Evolutionary conservation across 257 asterid genomes (phyloP).

Genomic region (Buddleja alternifolia): DNA sequence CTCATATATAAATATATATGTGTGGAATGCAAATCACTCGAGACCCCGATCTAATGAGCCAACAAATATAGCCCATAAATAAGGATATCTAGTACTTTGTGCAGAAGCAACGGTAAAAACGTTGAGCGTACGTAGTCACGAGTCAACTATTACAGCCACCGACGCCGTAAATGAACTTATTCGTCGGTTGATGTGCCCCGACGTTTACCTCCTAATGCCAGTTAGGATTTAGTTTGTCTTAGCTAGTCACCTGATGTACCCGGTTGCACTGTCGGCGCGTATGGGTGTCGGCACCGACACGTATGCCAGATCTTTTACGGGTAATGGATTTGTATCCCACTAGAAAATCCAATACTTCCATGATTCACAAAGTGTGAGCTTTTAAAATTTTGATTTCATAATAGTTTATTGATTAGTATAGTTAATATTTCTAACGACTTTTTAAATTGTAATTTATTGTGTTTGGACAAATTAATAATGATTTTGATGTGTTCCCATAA

Average conservation of each 20-base stretch:
- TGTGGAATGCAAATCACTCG: too few relatives aligned
- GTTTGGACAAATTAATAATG: too few relatives aligned
- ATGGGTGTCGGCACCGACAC: constrained; percentile 70
- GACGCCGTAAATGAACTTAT: constrained; percentile 27
- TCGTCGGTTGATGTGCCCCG: background rate
- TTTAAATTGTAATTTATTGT: too few relatives aligned
- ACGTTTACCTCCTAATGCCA: constrained; percentile 37
- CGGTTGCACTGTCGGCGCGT: constrained; percentile 56
- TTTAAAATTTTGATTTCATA: too few relatives aligned
- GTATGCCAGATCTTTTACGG: constrained; percentile 34
- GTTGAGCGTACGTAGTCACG: constrained; percentile 11
- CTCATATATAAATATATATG: too few relatives aligned
- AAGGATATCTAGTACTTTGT: constrained; percentile 17
- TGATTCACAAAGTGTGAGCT: too few relatives aligned
- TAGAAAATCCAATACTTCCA: too few relatives aligned
- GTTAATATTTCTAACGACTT: too few relatives aligned
- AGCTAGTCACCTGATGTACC: constrained; percentile 39
- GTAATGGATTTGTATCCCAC: constrained; percentile 4
- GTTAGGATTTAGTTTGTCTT: constrained; percentile 33
- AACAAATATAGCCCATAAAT: too few relatives aligned
- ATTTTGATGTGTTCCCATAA: too few relatives aligned
- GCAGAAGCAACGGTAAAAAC: constrained; percentile 18
- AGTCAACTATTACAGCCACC: constrained; percentile 18
- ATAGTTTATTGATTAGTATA: too few relatives aligned
- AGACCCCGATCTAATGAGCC: too few relatives aligned